These are phyloP conservation scores for Leptographium radiaticola DNA, from an alignment of 2,329 filamentous ascomycete species.

Conservation along the genomic window DNA sequence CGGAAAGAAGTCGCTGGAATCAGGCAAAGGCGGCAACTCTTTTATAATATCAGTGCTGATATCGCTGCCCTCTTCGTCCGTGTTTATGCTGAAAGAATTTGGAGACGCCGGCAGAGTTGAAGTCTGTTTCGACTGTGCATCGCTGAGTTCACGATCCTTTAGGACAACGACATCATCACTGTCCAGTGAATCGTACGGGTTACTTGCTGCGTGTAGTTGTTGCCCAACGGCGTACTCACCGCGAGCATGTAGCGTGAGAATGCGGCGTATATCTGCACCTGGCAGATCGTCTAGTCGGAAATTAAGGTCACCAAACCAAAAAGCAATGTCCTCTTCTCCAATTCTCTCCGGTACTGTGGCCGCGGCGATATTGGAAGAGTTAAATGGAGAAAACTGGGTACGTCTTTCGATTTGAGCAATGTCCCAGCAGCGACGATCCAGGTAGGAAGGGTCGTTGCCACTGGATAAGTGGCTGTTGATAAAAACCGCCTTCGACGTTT, in stretches of 20 bases:
- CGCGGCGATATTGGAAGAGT: constrained; percentile 45
- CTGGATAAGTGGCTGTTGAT: constrained; percentile 87
- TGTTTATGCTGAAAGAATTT: constrained; percentile 16
- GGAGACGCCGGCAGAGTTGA: constrained; percentile 11
- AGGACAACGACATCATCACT: constrained; percentile 39
- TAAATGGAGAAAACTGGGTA: constrained; percentile 65
- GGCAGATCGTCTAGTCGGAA: constrained; percentile 82
- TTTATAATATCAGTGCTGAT: constrained; percentile 24
- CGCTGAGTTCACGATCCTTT: constrained; percentile 27
- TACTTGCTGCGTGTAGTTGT: constrained; percentile 13
- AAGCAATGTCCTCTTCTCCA: constrained; percentile 83
- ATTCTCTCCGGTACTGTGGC: constrained; percentile 53
- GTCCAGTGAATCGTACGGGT: constrained; percentile 22
- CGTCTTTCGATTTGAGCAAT: constrained; percentile 63
- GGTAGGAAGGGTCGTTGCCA: constrained; percentile 60
- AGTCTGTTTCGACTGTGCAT: constrained; percentile 18
- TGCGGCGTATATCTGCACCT: constrained; percentile 74
- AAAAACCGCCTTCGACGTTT: constrained; percentile 80
- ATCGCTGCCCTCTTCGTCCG: background rate
- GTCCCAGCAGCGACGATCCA: constrained; percentile 87
- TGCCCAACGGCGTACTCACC: constrained; percentile 57
- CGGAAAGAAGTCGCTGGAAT: constrained; percentile 52
- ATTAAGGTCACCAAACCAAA: constrained; percentile 95
- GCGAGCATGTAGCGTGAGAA: constrained; percentile 69
- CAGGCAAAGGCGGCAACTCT: constrained; percentile 29